Percentiles rank a stretch among this genome's conserved stretches.
phyloP scores from a whole-genome alignment of 1,139 yeast species.

The Pichia sp. region DNA sequence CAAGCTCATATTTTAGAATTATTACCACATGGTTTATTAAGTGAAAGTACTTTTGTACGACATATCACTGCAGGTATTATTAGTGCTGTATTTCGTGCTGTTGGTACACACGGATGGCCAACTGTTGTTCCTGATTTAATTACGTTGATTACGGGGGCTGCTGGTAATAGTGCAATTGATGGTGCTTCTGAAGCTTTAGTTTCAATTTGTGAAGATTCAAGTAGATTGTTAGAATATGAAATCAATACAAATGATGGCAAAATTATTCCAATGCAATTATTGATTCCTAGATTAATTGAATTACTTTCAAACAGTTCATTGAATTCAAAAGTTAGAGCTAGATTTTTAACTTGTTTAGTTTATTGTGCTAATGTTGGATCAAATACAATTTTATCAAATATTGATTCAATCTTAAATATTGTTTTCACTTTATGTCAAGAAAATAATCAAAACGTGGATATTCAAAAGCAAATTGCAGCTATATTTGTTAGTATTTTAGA shows the following conservation, averaged over 20 bases:
- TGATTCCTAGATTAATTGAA: slow-evolving; percentile 60
- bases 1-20: slow-evolving; percentile 55
- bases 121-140: slow-evolving; percentile 62
- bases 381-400: slow-evolving; percentile 54
- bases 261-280: slow-evolving; percentile 49
- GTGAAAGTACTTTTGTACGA: slow-evolving; percentile 55
- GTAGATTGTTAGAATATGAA: slow-evolving; percentile 50
- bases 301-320: slow-evolving; percentile 35
- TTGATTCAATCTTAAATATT: slow-evolving; percentile 60
- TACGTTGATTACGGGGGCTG: slow-evolving; percentile 44
- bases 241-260: slow-evolving; percentile 49
- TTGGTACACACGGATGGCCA: slow-evolving; percentile 73
- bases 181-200: slow-evolving; percentile 78
- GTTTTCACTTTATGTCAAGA: slow-evolving; percentile 54
- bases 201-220: slow-evolving; percentile 85
- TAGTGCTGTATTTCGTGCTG: slow-evolving; percentile 69
- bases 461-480: slow-evolving; percentile 70
- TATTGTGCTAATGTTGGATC: slow-evolving; percentile 67
- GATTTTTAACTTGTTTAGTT: slow-evolving; percentile 66
- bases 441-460: slow-evolving; percentile 49
- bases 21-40: slow-evolving; percentile 63
- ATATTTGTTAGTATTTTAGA: slow-evolving; percentile 73
- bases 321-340: slow-evolving; percentile 50
- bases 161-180: slow-evolving; percentile 43
- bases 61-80: slow-evolving; percentile 89